Percentiles rank a stretch among this genome's conserved stretches.
phyloP scores from a whole-genome alignment of 2,329 filamentous ascomycete genomes.

The Talaromyces sp. region DNA sequence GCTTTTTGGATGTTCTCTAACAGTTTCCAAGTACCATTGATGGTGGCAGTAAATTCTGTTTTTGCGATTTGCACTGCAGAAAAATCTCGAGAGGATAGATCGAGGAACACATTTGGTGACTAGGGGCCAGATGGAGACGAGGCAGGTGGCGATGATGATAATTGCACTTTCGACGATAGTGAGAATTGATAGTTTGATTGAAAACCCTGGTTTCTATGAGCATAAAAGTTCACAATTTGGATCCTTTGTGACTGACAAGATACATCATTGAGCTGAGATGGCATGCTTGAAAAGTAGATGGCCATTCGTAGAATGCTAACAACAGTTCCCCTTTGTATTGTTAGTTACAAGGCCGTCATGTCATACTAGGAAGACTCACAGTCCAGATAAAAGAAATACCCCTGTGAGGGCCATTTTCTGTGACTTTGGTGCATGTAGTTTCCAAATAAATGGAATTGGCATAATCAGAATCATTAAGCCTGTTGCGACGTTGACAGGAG shows the following conservation, averaged over 20 bases:
- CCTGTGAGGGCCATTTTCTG: conserved; percentile 25
- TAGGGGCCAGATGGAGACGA: conserved; percentile 26
- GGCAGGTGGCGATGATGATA: conserved; percentile 27
- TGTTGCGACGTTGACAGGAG: conserved; percentile 17
- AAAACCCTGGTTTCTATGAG: conserved; percentile 15
- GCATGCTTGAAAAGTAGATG: conserved; percentile 12
- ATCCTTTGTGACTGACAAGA: conserved; percentile 19
- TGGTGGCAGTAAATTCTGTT: neutral
- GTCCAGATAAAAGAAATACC: conserved; percentile 25
- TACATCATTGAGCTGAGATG: conserved; percentile 6
- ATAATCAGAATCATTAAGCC: conserved; percentile 12
- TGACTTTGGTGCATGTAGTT: conserved; percentile 7
- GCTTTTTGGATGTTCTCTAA: neutral
- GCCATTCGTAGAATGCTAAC: conserved; percentile 22
- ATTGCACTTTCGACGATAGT: conserved; percentile 22
- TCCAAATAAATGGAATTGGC: conserved; percentile 19
- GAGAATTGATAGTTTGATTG: conserved; percentile 21
- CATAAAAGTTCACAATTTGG: no score
- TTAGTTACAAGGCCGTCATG: neutral
- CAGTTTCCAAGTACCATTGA: conserved; percentile 12
- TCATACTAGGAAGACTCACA: conserved; percentile 17
- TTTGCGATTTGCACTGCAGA: neutral
- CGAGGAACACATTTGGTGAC: conserved; percentile 10
- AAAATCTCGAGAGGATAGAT: neutral
- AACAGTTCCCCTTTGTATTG: conserved; percentile 19